Evolutionary conservation across 768 basidiomycete species (phyloP).

Genomic region (Pisolithus orientalis): DNA sequence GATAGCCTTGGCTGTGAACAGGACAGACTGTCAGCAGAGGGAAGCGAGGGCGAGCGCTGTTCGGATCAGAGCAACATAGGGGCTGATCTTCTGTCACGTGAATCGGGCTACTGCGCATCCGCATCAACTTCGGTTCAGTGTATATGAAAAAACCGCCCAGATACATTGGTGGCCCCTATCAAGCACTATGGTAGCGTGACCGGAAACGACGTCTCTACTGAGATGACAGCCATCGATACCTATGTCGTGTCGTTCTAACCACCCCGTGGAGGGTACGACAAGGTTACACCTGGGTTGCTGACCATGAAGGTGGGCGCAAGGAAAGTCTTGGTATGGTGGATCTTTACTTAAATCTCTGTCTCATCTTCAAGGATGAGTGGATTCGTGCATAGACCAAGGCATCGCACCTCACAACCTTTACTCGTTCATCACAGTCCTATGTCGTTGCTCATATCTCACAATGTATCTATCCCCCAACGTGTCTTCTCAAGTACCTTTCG

Average conservation of each 20-base stretch:
- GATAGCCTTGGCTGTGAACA: too few relatives aligned
- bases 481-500: neutral
- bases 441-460: constrained; percentile 12
- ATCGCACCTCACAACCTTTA: constrained; percentile 56
- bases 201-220: constrained; percentile 49
- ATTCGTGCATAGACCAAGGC: constrained; percentile 44
- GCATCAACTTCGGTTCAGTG: constrained; percentile 18
- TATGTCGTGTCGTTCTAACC: constrained; percentile 63
- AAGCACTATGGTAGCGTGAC: constrained; percentile 68
- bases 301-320: constrained; percentile 76
- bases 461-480: constrained; percentile 15
- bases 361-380: neutral
- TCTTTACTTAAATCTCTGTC: neutral
- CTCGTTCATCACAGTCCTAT: constrained; percentile 2
- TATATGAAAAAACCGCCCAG: constrained; percentile 81
- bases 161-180: constrained; percentile 79
- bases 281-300: constrained; percentile 73
- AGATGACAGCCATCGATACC: constrained; percentile 64
- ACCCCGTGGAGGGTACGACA: constrained; percentile 66
- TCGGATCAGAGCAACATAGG: too few relatives aligned
- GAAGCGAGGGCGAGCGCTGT: too few relatives aligned
- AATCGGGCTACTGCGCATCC: too few relatives aligned
- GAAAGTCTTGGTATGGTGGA: constrained; percentile 75
- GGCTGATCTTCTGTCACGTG: too few relatives aligned
- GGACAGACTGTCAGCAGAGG: too few relatives aligned